Evolutionary conservation across 2,329 filamentous ascomycete genomes (phyloP).

Genomic region (Apiospora hydei): DNA sequence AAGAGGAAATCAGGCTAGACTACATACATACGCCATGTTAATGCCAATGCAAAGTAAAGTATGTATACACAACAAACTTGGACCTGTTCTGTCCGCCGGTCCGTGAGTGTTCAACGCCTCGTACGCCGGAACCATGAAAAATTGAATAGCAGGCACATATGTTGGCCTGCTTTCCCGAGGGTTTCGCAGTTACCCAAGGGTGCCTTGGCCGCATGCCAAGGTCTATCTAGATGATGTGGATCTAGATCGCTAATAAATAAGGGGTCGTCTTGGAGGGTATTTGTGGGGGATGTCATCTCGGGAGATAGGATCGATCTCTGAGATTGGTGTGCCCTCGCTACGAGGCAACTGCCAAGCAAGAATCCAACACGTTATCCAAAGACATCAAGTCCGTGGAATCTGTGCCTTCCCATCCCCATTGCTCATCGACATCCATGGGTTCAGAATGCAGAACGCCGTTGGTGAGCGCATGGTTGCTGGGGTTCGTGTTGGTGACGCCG

Average conservation of each 20-base stretch:
- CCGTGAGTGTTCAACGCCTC: slow-evolving; percentile 16
- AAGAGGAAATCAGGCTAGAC: neutral
- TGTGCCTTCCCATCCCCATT: slow-evolving; percentile 67
- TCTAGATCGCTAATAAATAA: slow-evolving; percentile 13
- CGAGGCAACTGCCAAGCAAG: slow-evolving; percentile 55
- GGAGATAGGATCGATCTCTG: neutral
- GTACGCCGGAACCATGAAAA: slow-evolving; percentile 14
- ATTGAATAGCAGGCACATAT: neutral
- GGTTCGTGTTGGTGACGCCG: slow-evolving; percentile 45
- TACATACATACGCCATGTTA: slow-evolving; percentile 21
- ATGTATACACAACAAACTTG: slow-evolving; percentile 14
- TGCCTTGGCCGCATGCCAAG: neutral
- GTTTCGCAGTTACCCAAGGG: neutral
- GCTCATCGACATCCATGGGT: slow-evolving; percentile 65
- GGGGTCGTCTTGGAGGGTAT: neutral
- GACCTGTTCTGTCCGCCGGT: slow-evolving; percentile 17
- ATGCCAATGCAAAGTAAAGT: slow-evolving; percentile 28
- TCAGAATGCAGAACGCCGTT: slow-evolving; percentile 54
- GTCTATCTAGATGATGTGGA: slow-evolving; percentile 7
- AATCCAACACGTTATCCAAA: slow-evolving; percentile 65
- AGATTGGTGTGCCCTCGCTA: slow-evolving; percentile 38
- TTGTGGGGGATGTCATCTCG: neutral
- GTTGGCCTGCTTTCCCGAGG: neutral
- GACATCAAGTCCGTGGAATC: slow-evolving; percentile 57
- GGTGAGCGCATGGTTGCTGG: slow-evolving; percentile 51